Evolutionary conservation across 2,329 filamentous ascomycete genomes (phyloP), one percentile per base, ranked within the genome.

Genomic region (Clarireedia sp.): DNA sequence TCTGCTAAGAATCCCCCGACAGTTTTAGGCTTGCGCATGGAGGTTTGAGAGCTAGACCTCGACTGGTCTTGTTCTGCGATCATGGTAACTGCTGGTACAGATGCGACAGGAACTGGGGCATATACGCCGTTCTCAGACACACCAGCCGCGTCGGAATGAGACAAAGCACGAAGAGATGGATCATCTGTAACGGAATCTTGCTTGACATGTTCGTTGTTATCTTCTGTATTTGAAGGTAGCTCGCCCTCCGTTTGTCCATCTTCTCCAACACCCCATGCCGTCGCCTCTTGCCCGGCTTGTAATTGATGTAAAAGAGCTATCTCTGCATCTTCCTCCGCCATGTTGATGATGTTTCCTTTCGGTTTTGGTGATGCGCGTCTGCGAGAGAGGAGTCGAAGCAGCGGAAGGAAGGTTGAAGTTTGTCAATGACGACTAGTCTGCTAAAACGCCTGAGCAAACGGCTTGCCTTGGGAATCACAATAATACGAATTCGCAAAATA

Each of bases 141-240:
- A 57, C 59, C 62, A 64, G 54, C 61, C 64, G 60, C 57, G 58
- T 55, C 63, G 58, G 66, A 66, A 62, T 65, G 64, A 64, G 67
- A 67, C 60, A 68, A 63, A 66, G 64, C 65, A 69, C 67, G 61
- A 63, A 67, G 64, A 64, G 66, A 63, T 68, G 67, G 65, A 60
- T 68, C 67, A 69, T 69, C 68, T 68, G 64, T 61, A 68, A 66
- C 59, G 59, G 62, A 63, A 66, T 69, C 64, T 69, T 66, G 64
- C 67, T 67, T 65, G 60, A 65, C 61, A 65, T 67, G 63, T 62
- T 66, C 57, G 62, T 64, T 66, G 65, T 62, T 69, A 68, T 66
- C 59, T 58, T 68, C 67, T 67, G 63, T 66, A 68, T 67, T 66
- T 63, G 66, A 64, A 65, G 65, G 61, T 63, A 62, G 54, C 61